phyloP scores from a whole-genome alignment of 2,329 filamentous ascomycete genomes.

The Penicillium janthinellum region DNA sequence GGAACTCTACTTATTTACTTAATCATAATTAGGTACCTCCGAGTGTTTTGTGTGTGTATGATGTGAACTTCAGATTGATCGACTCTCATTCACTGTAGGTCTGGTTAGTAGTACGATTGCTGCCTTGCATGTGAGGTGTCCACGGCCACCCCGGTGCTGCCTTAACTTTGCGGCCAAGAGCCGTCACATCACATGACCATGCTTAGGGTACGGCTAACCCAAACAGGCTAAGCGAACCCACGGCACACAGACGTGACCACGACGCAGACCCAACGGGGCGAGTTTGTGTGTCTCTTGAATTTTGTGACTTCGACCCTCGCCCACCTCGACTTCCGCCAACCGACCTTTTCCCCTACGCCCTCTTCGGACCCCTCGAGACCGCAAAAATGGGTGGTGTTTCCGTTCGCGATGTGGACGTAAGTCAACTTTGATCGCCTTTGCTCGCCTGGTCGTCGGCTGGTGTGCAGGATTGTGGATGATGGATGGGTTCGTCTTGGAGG shows the following conservation, averaged over 20 bases:
- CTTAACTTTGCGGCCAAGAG: background rate
- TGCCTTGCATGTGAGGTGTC: background rate
- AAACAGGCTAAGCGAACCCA: conserved; percentile 45
- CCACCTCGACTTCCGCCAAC: conserved; percentile 39
- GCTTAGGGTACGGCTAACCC: conserved; percentile 46
- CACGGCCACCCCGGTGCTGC: background rate
- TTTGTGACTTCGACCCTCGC: conserved; percentile 45
- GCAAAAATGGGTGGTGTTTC: conserved; percentile 68
- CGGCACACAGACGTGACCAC: conserved; percentile 39
- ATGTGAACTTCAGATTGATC: too few species aligned
- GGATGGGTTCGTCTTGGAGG: conserved; percentile 25
- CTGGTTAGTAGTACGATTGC: too few species aligned
- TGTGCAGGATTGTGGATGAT: conserved; percentile 19
- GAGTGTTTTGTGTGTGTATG: too few species aligned
- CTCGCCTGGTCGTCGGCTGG: conserved; percentile 19
- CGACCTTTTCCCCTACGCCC: conserved; percentile 32
- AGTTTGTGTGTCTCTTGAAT: conserved; percentile 41
- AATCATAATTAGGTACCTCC: too few species aligned
- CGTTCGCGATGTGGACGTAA: conserved; percentile 68
- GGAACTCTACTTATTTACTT: too few species aligned
- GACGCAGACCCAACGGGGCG: conserved; percentile 27
- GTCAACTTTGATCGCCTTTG: conserved; percentile 31
- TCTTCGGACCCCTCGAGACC: conserved; percentile 40
- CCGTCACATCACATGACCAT: conserved; percentile 12
- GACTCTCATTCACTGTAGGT: too few species aligned